Percentiles rank a stretch among this genome's conserved stretches.
Conservation (phyloP, 441 rosid species). For the Sinapis alba region DNA sequence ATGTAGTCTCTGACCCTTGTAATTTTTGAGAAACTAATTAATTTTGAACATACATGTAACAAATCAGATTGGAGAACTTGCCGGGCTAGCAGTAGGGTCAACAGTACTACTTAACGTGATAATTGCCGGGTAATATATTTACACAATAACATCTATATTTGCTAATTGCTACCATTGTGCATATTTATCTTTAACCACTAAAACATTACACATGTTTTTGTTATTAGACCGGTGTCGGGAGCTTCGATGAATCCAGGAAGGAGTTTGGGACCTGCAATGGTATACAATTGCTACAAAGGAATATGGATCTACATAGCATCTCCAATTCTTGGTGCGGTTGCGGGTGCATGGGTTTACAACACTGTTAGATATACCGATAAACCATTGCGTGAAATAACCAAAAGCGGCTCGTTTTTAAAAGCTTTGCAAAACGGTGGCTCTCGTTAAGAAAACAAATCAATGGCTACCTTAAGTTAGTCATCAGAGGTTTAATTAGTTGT, state of each 20-base stretch:
- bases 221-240: constrained; percentile 72
- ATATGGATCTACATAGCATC: constrained; percentile 70
- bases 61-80: constrained; percentile 82
- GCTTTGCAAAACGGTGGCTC: constrained; percentile 29
- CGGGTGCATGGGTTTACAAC: constrained; percentile 83
- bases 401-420: constrained; percentile 69
- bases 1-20: too few relatives aligned
- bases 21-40: too few relatives aligned
- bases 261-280: constrained; percentile 85
- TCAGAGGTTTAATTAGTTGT: constrained; percentile 19
- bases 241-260: constrained; percentile 96
- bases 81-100: constrained; percentile 88
- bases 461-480: constrained; percentile 5
- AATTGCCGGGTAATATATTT: constrained; percentile 68
- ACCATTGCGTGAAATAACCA: constrained; percentile 80
- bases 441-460: background rate
- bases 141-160: too few relatives aligned
- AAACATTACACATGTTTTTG: background rate
- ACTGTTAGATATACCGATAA: constrained; percentile 75
- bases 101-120: constrained; percentile 85
- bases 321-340: constrained; percentile 68
- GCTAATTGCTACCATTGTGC: background rate
- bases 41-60: too few relatives aligned
- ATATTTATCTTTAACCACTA: background rate
- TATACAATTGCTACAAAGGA: constrained; percentile 49